phyloP scores from a whole-genome alignment of 2,329 filamentous ascomycete genomes.

The Monilinia fructigena region DNA sequence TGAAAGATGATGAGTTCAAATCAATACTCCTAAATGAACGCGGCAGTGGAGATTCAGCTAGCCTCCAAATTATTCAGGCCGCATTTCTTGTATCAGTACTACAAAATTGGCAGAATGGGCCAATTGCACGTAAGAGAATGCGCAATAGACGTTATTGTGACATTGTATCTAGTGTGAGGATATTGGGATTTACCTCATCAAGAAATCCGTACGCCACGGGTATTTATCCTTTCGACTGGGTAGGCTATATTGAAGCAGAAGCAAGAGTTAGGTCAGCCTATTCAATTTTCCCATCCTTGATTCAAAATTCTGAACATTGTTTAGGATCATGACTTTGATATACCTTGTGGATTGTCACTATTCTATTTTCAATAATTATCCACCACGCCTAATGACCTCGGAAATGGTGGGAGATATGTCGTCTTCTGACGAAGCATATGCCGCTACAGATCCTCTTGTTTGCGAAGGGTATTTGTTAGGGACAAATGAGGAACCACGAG shows the following conservation, averaged over 20 bases:
- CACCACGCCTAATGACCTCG: background rate
- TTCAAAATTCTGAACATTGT: background rate
- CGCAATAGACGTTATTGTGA: slow-evolving; percentile 15
- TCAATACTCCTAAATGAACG: background rate
- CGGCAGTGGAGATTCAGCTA: background rate
- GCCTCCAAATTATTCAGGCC: slow-evolving; percentile 14
- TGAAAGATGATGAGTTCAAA: slow-evolving; percentile 8
- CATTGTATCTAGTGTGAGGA: background rate
- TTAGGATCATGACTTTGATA: slow-evolving; percentile 8
- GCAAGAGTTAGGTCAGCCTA: slow-evolving; percentile 8
- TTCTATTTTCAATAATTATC: background rate
- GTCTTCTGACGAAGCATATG: slow-evolving; percentile 16
- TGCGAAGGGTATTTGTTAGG: slow-evolving; percentile 13
- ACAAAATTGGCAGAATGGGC: slow-evolving; percentile 16
- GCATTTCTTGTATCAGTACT: slow-evolving; percentile 17
- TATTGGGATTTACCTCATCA: background rate
- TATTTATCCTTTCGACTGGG: background rate
- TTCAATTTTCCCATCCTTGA: background rate
- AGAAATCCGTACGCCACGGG: slow-evolving; percentile 12
- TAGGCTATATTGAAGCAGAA: slow-evolving; percentile 9
- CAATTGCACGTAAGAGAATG: slow-evolving; percentile 4
- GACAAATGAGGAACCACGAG: background rate
- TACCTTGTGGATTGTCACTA: slow-evolving; percentile 5
- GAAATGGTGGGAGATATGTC: slow-evolving; percentile 16
- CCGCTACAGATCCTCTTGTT: slow-evolving; percentile 3